These are phyloP conservation scores for Chrysophaeum taylorii DNA, from an alignment of 352 stramenopile species.

Conservation along the genomic window DNA sequence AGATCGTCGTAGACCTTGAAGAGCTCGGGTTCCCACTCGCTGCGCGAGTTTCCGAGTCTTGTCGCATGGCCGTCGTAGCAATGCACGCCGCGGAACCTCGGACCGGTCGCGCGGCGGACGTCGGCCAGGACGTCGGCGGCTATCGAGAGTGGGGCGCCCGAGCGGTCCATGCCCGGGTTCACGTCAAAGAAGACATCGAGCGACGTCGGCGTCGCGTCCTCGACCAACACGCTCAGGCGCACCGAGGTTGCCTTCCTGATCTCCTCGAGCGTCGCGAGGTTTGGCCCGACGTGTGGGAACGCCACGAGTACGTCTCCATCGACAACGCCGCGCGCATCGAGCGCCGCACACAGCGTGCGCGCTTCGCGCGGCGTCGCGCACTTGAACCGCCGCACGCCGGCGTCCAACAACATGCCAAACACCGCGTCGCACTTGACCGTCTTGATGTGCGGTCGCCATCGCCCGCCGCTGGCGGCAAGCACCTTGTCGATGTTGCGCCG, in stretches of 20 bases:
- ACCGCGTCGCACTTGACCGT: background rate
- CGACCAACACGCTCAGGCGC: background rate
- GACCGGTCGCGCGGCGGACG: background rate
- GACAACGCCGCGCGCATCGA: background rate
- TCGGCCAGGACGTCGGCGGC: background rate
- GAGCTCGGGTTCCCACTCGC: background rate
- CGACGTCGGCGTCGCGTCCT: background rate
- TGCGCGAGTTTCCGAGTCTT: background rate
- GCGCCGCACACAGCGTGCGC: background rate
- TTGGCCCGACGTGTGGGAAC: background rate
- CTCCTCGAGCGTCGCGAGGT: background rate
- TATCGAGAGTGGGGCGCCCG: too few relatives aligned
- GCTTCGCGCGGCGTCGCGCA: slow-evolving; percentile 4
- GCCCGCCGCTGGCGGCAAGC: background rate
- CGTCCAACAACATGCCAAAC: background rate
- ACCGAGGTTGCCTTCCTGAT: background rate
- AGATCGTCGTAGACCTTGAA: background rate
- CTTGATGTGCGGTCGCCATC: slow-evolving; percentile 6
- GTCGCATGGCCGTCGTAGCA: slow-evolving; percentile 6
- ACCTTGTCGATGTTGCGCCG: background rate
- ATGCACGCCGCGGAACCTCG: background rate
- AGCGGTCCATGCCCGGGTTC: slow-evolving; percentile 6
- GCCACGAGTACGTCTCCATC: background rate
- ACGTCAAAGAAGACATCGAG: slow-evolving; percentile 9
- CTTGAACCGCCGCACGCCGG: slow-evolving; percentile 8